Evolutionary conservation across 2,329 filamentous ascomycete genomes (phyloP), one percentile per base, ranked within the genome.

Genomic region (Aspergillus amoenus): DNA sequence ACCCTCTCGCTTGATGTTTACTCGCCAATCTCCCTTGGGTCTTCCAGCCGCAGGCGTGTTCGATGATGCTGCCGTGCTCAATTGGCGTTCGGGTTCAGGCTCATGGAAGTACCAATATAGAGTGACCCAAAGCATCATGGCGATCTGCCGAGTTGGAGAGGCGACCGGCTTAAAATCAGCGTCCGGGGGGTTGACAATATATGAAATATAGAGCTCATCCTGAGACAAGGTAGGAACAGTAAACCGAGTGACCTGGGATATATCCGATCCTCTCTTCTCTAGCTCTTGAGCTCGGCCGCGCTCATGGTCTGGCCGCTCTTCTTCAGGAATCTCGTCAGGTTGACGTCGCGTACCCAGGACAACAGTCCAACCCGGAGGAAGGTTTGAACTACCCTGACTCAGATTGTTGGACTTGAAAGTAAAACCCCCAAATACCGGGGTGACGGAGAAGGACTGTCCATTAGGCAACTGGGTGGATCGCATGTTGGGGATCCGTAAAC

Each of bases 31-130:
- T 32, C 89, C 92, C 62, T 84, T 87, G 2, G 93, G 93, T 62
- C 85, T 87, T 5, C 90, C 93, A 5, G 76, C 72, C 17, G 84
- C 78, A 0, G 89, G 88, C 0, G 91, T 93, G 56, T 81, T 72
- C 62, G 81, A 83, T 1, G 87, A 89, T 0, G 83, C 79, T 5
- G 84, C 78, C 6, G 84, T 90, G 17, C 81, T 80, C 34, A 94
- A 70, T 49, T 84, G 82, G 0, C 83, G 80, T 21, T 82, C 79
- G 0, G 93, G 93, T 65, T 88, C 83, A 1, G 86, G 83, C 73
- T 96, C 91, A 76, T 97, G 93, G 67, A 97, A 97, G 79, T 97
- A 97, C 93, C 93, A 97, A 79, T 91, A 96, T 42, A 97, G 79
- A 1, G 91, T 93, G 34, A 92, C 86, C 90, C 91, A 97, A 6